Percentiles rank a stretch among this genome's conserved stretches.
phyloP scores from a whole-genome alignment of 139 green algal genomes.

The Chlorella sp. region DNA sequence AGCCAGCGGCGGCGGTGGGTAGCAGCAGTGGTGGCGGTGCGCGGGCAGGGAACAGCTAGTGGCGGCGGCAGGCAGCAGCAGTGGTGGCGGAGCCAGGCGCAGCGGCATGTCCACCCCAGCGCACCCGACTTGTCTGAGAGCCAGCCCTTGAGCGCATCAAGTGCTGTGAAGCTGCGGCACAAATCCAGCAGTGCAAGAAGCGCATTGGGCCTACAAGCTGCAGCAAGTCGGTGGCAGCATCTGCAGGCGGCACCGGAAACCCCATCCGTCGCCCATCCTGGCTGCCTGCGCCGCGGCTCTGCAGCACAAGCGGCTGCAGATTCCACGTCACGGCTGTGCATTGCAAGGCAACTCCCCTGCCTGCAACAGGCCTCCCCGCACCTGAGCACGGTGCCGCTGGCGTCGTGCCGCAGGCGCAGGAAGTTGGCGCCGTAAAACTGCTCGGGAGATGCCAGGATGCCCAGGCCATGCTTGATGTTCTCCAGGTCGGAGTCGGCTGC shows the following conservation, averaged over 20 bases:
- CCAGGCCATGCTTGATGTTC: conserved; percentile 16
- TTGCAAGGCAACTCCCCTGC: background rate
- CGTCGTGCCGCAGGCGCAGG: conserved; percentile 70
- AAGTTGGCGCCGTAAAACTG: conserved; percentile 77
- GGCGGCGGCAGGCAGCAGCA: too few species aligned
- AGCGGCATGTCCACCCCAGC: background rate
- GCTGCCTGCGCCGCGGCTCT: background rate
- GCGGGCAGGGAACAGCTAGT: too few species aligned
- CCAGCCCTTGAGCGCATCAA: conserved; percentile 80
- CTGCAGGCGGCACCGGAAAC: background rate
- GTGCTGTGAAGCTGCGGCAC: conserved; percentile 62
- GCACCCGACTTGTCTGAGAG: conserved; percentile 48
- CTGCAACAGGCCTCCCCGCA: background rate
- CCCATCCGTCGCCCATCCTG: background rate
- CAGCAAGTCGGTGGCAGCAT: background rate
- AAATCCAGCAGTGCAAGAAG: background rate
- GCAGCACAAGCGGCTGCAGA: background rate
- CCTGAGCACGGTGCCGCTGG: conserved; percentile 58
- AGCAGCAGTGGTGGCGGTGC: background rate
- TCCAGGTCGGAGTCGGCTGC: conserved; percentile 35
- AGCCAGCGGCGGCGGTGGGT: background rate
- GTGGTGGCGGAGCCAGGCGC: too few species aligned
- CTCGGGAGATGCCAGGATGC: conserved; percentile 74
- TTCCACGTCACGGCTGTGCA: background rate
- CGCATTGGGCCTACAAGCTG: background rate